A percentile compares a stretch with the other conserved stretches of the same genome.
These are phyloP conservation scores for Coemansia brasiliensis DNA, from an alignment of 192 early-diverging fungal genomes.

Conservation along the genomic window DNA sequence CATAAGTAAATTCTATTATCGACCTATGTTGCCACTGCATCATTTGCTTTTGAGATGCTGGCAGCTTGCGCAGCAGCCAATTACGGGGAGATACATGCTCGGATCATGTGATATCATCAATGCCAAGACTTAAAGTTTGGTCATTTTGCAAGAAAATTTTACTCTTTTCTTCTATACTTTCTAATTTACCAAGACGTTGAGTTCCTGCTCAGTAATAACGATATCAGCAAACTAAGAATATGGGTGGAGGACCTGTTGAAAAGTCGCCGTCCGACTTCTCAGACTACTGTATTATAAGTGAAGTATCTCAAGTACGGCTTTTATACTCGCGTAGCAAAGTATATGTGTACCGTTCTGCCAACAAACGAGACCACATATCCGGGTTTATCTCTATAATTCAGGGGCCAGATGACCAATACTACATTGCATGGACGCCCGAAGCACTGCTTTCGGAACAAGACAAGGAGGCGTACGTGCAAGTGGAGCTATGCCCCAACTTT, in stretches of 20 bases:
- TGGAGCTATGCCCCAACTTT: conserved; percentile 58
- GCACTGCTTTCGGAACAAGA: conserved; percentile 61
- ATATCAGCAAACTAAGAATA: neutral
- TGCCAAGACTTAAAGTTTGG: conserved; percentile 31
- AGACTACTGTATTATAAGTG: conserved; percentile 56
- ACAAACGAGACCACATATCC: conserved; percentile 63
- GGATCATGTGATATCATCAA: conserved; percentile 18
- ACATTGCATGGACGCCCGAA: conserved; percentile 74
- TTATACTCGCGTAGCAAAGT: conserved; percentile 72
- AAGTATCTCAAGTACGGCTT: conserved; percentile 51
- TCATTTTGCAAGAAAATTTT: too few species aligned
- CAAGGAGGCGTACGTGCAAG: conserved; percentile 60
- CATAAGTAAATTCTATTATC: neutral
- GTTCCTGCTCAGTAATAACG: neutral
- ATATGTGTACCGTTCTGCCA: conserved; percentile 64
- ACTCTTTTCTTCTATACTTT: too few species aligned
- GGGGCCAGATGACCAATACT: conserved; percentile 59
- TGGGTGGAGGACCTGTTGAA: conserved; percentile 53
- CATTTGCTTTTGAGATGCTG: neutral
- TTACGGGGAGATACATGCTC: conserved; percentile 1
- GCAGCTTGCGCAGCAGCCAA: conserved; percentile 8
- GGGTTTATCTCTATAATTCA: conserved; percentile 69
- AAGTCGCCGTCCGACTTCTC: conserved; percentile 43
- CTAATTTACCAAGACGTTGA: too few species aligned
- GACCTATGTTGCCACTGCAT: neutral